phyloP scores from a whole-genome alignment of 139 green algal genomes.

The Zygnema cylindricum region DNA sequence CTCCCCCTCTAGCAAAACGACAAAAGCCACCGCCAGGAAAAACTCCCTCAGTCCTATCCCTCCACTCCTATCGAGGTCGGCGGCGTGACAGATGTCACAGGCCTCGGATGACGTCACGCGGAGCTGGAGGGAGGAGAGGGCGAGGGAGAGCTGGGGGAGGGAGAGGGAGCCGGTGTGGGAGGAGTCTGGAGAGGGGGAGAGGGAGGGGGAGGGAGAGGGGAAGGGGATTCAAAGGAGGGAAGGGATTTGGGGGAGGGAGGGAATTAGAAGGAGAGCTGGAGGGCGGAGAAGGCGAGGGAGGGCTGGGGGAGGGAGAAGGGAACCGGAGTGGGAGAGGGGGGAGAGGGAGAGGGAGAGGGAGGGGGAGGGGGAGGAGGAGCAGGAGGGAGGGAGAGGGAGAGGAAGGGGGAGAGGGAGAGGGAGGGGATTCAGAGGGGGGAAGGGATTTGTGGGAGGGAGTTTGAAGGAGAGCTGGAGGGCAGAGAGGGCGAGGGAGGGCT shows the following conservation, averaged over 20 bases:
- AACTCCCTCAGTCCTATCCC: slow-evolving; percentile 16
- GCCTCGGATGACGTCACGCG: too few relatives aligned
- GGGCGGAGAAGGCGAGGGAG: too few relatives aligned
- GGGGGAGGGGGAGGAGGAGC: too few relatives aligned
- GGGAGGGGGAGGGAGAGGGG: slow-evolving; percentile 35
- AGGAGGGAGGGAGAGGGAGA: too few relatives aligned
- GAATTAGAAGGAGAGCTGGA: too few relatives aligned
- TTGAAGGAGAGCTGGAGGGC: too few relatives aligned
- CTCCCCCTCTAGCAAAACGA: neutral
- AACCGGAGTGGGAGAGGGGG: too few relatives aligned
- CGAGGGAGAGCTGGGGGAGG: neutral
- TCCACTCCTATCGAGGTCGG: neutral
- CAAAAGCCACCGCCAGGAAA: neutral
- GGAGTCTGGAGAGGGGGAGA: neutral
- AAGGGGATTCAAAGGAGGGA: slow-evolving; percentile 28
- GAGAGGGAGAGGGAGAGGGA: too few relatives aligned
- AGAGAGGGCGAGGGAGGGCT: too few relatives aligned
- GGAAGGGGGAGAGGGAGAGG: neutral
- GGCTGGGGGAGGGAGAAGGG: too few relatives aligned
- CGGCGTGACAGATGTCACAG: neutral
- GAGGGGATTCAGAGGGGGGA: too few relatives aligned
- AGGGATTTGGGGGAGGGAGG: slow-evolving; percentile 3
- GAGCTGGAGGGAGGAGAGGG: too few relatives aligned
- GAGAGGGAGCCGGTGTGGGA: neutral
- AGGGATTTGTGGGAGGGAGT: neutral